Base-by-base conservation (phyloP, 2,329 filamentous ascomycete species). In the Trichoderma citrinoviride region DNA sequence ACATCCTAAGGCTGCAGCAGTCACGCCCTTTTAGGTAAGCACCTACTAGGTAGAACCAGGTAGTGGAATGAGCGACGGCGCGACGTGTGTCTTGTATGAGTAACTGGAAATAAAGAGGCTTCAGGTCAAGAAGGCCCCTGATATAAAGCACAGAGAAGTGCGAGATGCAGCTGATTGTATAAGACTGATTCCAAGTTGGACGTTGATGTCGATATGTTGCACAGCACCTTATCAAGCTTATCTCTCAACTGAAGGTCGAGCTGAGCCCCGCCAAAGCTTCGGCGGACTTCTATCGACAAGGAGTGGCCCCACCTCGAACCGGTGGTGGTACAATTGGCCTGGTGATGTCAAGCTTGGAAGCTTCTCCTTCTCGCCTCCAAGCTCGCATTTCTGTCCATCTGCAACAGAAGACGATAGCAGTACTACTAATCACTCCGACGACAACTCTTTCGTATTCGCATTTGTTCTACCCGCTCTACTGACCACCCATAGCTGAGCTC, bases 251-350 rank as follows among this genome's bases (percentile, higher is more conserved):
- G n/a, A n/a, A n/a, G n/a, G n/a, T n/a, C n/a, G n/a, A n/a, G n/a
- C n/a, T n/a, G n/a, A 25, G 41, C 64, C 56, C 56, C 64, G 64
- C 64, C 50, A 61, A 47, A 62, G 49, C 56, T 65, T 65, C 64
- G 56, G 57, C 37, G 33, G 44, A 49, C 47, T 62, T 57, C 58
- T 53, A 27, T 62, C 41, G 41, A 55, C 25, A 64, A 46, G 55
- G 33, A 47, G 8, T 5, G 6, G 55, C 64, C 62, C 64, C 64
- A 61, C 64, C 58, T 65, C 56, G 29, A 43, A 49, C 23, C 57
- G 49, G 37, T 27, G 49, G 37, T 27, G 49, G 25, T n/a, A 46
- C n/a, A 5, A 8, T 15, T 23, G 41, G 37, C 41, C 52, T 37
- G 50, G 50, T 44, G n/a, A 44, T 43, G 33, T 29, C n/a, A 46